Percentiles rank a stretch among this genome's conserved stretches.
Evolutionary conservation across 106 monocot species (phyloP).

Genomic region (Dioscorea dumetorum): DNA sequence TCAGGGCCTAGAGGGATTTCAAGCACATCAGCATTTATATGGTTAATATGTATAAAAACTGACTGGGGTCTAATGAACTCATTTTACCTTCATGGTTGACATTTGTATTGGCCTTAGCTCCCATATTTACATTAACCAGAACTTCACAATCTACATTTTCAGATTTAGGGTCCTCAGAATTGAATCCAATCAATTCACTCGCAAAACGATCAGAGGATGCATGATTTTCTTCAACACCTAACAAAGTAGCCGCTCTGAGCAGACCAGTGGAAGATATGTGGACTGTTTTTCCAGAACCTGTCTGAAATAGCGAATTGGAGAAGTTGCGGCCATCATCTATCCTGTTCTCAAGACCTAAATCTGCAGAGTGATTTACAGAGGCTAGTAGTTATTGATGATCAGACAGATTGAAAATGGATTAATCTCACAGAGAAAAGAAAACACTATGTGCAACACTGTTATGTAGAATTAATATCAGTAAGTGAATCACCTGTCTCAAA

Average conservation of each 20-base stretch:
- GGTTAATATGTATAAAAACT: constrained; percentile 9
- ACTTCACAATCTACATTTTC: not conserved
- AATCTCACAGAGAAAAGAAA: not conserved
- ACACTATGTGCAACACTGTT: not conserved
- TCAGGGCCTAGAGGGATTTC: constrained; percentile 1
- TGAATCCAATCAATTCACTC: constrained; percentile 7
- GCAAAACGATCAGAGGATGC: constrained; percentile 9
- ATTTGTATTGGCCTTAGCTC: not conserved
- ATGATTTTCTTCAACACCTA: constrained; percentile 39
- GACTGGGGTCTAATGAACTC: not conserved
- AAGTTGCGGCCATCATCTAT: constrained; percentile 5
- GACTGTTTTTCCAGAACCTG: constrained; percentile 30
- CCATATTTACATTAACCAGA: not conserved
- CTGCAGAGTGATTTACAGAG: constrained; percentile 17
- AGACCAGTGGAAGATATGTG: constrained; percentile 47
- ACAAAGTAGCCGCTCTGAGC: constrained; percentile 29
- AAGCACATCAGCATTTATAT: constrained; percentile 6
- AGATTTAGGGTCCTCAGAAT: not conserved
- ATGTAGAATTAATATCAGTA: not conserved
- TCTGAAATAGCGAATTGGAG: constrained; percentile 33
- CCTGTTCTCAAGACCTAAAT: constrained; percentile 3
- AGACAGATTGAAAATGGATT: not conserved
- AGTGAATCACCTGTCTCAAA: constrained; percentile 13
- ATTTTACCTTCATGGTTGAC: too few relatives aligned
- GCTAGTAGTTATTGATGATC: not conserved